A percentile compares a stretch with the other conserved stretches of the same genome.
Evolutionary conservation across 805 yeast species (phyloP).

Genomic region (Wickerhamomyces hampshirensis): DNA sequence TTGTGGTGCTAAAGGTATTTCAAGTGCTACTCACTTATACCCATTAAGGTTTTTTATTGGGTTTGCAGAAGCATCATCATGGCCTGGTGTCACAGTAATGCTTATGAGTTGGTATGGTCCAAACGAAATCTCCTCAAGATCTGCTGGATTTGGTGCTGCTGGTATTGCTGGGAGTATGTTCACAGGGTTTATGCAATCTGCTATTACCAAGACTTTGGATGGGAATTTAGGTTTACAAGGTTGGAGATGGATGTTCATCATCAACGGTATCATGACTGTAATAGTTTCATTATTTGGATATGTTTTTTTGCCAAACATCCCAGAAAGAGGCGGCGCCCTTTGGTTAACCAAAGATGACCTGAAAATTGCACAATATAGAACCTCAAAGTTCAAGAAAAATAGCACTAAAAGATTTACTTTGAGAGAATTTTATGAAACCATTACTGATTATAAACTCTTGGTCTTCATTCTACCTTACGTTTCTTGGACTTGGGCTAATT

Average conservation of each 20-base stretch:
- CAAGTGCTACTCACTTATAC: conserved; percentile 49
- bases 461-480: conserved; percentile 1
- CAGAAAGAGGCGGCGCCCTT: conserved; percentile 39
- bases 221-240: conserved; percentile 40
- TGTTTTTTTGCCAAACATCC: conserved; percentile 35
- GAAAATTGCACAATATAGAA: conserved; percentile 2
- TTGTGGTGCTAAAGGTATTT: conserved; percentile 52
- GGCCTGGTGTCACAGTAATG: conserved; percentile 51
- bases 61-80: conserved; percentile 46
- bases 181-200: conserved; percentile 48
- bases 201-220: conserved; percentile 38
- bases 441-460: conserved; percentile 5
- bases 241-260: conserved; percentile 61
- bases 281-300: conserved; percentile 53
- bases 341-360: conserved; percentile 3
- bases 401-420: conserved; percentile 1
- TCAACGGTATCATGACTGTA: conserved; percentile 51
- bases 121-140: conserved; percentile 41
- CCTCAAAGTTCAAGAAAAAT: conserved; percentile 3
- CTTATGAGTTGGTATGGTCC: conserved; percentile 45
- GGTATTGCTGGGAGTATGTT: conserved; percentile 50
- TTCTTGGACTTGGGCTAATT: conserved; percentile 6
- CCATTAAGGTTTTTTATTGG: conserved; percentile 53
- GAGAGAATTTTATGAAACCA: conserved; percentile 2
- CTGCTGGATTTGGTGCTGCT: conserved; percentile 48